Conservation (phyloP, 352 stramenopile genomes). For the Globisporangium nagaii region DNA sequence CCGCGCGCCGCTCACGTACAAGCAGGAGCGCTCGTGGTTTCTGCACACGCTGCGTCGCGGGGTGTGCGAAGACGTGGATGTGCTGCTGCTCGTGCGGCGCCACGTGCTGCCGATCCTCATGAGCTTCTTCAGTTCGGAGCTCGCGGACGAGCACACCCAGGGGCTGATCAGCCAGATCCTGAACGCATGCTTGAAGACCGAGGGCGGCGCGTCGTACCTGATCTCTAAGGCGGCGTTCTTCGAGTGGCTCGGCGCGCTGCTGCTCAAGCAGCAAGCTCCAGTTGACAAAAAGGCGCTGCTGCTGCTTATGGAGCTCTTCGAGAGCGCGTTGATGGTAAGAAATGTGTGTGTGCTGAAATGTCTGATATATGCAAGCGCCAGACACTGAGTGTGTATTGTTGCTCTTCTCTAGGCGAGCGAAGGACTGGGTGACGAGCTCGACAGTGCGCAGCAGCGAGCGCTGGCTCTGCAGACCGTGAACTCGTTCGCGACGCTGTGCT, state of each 20-base stretch:
- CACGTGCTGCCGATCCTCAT: slow-evolving; percentile 78
- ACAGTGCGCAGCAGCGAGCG: slow-evolving; percentile 29
- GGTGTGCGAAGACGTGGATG: slow-evolving; percentile 58
- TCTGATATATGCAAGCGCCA: neutral
- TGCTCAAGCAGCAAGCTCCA: slow-evolving; percentile 16
- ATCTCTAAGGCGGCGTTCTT: slow-evolving; percentile 61
- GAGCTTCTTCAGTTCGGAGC: slow-evolving; percentile 73
- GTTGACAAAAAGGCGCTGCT: slow-evolving; percentile 15
- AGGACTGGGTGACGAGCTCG: slow-evolving; percentile 21
- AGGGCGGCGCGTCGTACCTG: slow-evolving; percentile 40
- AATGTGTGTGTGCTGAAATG: neutral
- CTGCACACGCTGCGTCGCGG: slow-evolving; percentile 70
- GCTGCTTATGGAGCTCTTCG: slow-evolving; percentile 36
- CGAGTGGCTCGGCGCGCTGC: slow-evolving; percentile 48
- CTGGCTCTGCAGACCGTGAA: slow-evolving; percentile 30
- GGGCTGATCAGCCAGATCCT: slow-evolving; percentile 65
- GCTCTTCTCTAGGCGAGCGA: slow-evolving; percentile 12
- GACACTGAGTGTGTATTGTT: too few species aligned
- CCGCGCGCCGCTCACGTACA: slow-evolving; percentile 57
- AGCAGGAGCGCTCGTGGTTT: slow-evolving; percentile 81
- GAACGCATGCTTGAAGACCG: slow-evolving; percentile 34
- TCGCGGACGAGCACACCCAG: slow-evolving; percentile 76
- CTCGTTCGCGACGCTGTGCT: slow-evolving; percentile 32
- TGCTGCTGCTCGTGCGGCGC: slow-evolving; percentile 62
- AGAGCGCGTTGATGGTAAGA: slow-evolving; percentile 21